phyloP scores from a whole-genome alignment of 768 basidiomycete species.

The Agaricus sinodeliciosus region DNA sequence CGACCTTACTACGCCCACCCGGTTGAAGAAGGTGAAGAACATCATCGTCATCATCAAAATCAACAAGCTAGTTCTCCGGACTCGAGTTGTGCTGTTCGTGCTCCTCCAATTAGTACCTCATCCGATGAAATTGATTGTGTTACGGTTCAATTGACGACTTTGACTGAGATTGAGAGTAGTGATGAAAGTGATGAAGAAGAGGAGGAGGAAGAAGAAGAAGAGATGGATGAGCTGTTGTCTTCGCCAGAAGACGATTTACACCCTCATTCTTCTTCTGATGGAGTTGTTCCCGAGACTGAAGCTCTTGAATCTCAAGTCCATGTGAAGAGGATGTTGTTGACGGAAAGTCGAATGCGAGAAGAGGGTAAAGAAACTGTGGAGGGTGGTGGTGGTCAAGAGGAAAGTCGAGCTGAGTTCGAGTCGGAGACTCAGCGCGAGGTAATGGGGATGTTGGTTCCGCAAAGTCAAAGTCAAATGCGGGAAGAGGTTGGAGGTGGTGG shows the following conservation, averaged over 20 bases:
- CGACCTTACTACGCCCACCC: neutral
- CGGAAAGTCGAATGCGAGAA: neutral
- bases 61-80: too few relatives aligned
- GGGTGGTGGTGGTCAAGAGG: too few relatives aligned
- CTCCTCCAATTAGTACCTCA: neutral
- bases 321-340: neutral
- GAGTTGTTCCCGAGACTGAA: neutral
- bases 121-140: neutral
- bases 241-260: neutral
- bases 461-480: too few relatives aligned
- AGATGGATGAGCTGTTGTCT: constrained; percentile 5
- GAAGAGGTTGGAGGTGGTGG: too few relatives aligned
- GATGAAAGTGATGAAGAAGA: neutral
- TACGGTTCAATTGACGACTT: neutral
- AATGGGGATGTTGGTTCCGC: neutral
- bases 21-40: too few relatives aligned
- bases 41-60: too few relatives aligned
- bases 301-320: neutral
- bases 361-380: neutral
- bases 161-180: constrained; percentile 1
- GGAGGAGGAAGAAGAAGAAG: neutral
- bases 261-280: too few relatives aligned
- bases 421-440: neutral
- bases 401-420: neutral
- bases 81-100: too few relatives aligned